Evolutionary conservation across 805 yeast genomes (phyloP).

Genomic region (Candida bentonensis): DNA sequence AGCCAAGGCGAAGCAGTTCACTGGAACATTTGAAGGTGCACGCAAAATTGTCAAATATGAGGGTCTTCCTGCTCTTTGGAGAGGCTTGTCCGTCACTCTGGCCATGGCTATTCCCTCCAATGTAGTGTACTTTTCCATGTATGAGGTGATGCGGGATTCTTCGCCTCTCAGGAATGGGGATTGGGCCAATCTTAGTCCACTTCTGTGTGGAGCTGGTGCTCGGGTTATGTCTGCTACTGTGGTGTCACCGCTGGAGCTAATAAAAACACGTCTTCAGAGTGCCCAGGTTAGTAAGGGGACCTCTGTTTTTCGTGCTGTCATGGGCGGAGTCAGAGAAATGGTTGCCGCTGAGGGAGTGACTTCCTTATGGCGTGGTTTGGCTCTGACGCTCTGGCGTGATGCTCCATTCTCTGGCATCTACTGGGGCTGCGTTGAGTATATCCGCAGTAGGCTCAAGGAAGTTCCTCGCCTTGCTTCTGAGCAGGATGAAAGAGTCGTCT

Average conservation of each 20-base stretch:
- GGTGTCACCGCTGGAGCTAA: slow-evolving; percentile 75
- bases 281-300: slow-evolving; percentile 35
- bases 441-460: slow-evolving; percentile 19
- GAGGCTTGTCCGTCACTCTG: slow-evolving; percentile 74
- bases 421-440: slow-evolving; percentile 75
- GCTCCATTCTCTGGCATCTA: slow-evolving; percentile 94
- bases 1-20: slow-evolving; percentile 28
- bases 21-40: slow-evolving; percentile 68
- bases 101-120: slow-evolving; percentile 85
- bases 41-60: slow-evolving; percentile 51
- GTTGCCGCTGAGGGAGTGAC: slow-evolving; percentile 41
- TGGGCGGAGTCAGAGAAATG: slow-evolving; percentile 40
- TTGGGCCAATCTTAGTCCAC: slow-evolving; percentile 42
- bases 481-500: slow-evolving; percentile 1
- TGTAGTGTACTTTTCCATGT: slow-evolving; percentile 86
- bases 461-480: slow-evolving; percentile 1
- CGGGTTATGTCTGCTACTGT: slow-evolving; percentile 70
- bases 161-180: slow-evolving; percentile 35
- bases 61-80: slow-evolving; percentile 68
- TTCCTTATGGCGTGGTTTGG: slow-evolving; percentile 70
- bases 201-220: slow-evolving; percentile 76
- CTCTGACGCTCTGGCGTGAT: slow-evolving; percentile 88
- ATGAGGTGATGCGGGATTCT: slow-evolving; percentile 71
- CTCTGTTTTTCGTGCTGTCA: slow-evolving; percentile 15
- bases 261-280: slow-evolving; percentile 85